Evolutionary conservation across 768 basidiomycete genomes (phyloP), one percentile per base, ranked within the genome.

Genomic region (Lanmaoa rubissima): DNA sequence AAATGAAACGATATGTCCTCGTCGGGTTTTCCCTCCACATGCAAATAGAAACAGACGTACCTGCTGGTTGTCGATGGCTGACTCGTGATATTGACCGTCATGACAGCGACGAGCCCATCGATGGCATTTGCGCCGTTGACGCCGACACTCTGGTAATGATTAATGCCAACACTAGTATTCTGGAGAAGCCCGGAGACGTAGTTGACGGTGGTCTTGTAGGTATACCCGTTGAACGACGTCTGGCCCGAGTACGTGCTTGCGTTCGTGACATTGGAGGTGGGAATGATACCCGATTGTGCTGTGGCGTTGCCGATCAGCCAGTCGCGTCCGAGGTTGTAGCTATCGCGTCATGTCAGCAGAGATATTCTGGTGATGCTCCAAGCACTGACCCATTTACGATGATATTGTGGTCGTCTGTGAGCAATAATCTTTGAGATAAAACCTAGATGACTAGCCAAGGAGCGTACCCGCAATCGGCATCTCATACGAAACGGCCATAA

Each of bases 221-320:
- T 89, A 63, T 84, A 96, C 4, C 83, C 84, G 39, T 68, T 78
- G 60, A 72, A 85, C 0, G 85, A 79, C 4, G 88, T 88, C 16
- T 78, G 75, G 1, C 88, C 92, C 1, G 78, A 76, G 68, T 73
- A 92, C 0, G 83, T 82, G 31, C 84, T 79, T 34, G 69, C 65
- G 62, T 89, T 86, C n/a, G 64, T 70, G 26, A 68, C 47, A 2
- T 59, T 47, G 13, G 50, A 19, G 8, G 71, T 73, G 45, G 70
- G 59, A 13, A 72, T 59, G 11, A 69, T 43, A 4, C 42, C 61
- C 11, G 71, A 63, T 47, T 78, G 74, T 21, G 73, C 68, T 0
- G 93, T 94, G 24, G 89, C 86, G 67, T 94, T 94, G 21, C 89
- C 91, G 26, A 95, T 75, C n/a, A 96, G 74, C 78, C 83, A 88